Evolutionary conservation across 352 stramenopile species (phyloP), one percentile per base, ranked within the genome.

Genomic region (Phytophthora agathidicida): DNA sequence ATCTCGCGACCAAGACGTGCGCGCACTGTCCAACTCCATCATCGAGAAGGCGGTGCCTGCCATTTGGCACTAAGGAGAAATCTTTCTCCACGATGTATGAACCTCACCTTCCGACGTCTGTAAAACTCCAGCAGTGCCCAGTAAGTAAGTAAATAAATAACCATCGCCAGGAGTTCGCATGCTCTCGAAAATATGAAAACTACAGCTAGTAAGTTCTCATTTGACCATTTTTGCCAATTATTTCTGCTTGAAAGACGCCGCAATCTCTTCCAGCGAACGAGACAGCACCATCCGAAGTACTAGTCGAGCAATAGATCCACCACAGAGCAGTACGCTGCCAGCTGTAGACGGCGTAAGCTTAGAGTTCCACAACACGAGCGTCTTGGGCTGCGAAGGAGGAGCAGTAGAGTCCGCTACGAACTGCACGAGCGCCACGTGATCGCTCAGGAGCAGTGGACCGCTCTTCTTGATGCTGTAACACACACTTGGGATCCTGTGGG

Each of bases 11-110:
- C 57, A 67, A 13, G 80, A 88, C 47, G 71, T 89, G 22, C 78
- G 78, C 27, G 45, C 42, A 22, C 70, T 91, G 32, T 80, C 83
- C 6, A 91, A 73, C 54, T 76, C 80, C 37, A 88, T 93, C 55
- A 93, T 93, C 49, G 83, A 93, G 52, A 93, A 89, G 60, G 83
- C 83, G 33, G 83, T 93, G 63, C 80, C 83, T 26, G 72, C 79
- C 33, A 93, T 93, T 59, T 93, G 83, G 83, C 78, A 91, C 68
- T 93, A 71, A 53, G 30, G 10, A 19, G 8, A 3, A 37, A 5
- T 19, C 17, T 27, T 26, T 26, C 2, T 30, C 17, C 32, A 27
- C 27, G 65, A 64, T 65, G 32, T 70, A 67, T 65, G 14, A 56
- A 58, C 19, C 28, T 7, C 42, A 27, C 16, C 37, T 43, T 20